These are phyloP conservation scores for Graphilbum fragrans DNA, from an alignment of 2,329 filamentous ascomycete species.

Conservation along the genomic window DNA sequence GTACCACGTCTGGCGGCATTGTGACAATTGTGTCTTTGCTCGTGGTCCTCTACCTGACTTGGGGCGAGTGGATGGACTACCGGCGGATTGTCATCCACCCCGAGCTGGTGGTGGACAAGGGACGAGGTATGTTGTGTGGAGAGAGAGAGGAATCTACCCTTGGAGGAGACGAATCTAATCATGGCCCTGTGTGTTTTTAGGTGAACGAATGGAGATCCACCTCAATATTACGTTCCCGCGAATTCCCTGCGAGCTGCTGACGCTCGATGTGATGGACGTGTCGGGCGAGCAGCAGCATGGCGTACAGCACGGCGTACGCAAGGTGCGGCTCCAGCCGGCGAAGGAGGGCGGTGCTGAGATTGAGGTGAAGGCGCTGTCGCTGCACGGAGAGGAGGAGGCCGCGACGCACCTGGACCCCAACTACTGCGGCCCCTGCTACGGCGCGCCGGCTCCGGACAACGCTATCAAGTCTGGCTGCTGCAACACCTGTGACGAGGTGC, in stretches of 20 bases:
- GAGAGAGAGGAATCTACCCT: not conserved
- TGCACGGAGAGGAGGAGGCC: constrained; percentile 58
- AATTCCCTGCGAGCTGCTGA: constrained; percentile 88
- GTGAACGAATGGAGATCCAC: constrained; percentile 98
- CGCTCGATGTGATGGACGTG: constrained; percentile 98
- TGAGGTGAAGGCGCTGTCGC: constrained; percentile 53
- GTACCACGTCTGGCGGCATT: constrained; percentile 89
- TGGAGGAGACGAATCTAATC: not conserved
- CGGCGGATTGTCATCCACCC: constrained; percentile 74
- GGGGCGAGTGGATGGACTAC: constrained; percentile 96
- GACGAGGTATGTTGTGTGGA: constrained; percentile 49
- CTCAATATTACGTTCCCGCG: constrained; percentile 93
- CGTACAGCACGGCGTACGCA: constrained; percentile 83
- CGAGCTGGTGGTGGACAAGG: constrained; percentile 92
- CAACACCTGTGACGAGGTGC: constrained; percentile 92
- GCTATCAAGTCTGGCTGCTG: constrained; percentile 81
- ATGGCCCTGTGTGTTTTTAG: constrained; percentile 24
- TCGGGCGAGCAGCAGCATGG: constrained; percentile 94
- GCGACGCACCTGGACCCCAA: constrained; percentile 73
- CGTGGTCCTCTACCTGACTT: constrained; percentile 76
- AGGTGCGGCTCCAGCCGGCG: constrained; percentile 66
- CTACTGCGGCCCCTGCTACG: constrained; percentile 93
- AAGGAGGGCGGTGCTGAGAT: constrained; percentile 67
- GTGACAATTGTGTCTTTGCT: constrained; percentile 87
- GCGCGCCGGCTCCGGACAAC: constrained; percentile 59